Percentiles rank a stretch among this genome's conserved stretches.
phyloP scores from a whole-genome alignment of 495 filamentous ascomycete species.

The Daldinia grandis region DNA sequence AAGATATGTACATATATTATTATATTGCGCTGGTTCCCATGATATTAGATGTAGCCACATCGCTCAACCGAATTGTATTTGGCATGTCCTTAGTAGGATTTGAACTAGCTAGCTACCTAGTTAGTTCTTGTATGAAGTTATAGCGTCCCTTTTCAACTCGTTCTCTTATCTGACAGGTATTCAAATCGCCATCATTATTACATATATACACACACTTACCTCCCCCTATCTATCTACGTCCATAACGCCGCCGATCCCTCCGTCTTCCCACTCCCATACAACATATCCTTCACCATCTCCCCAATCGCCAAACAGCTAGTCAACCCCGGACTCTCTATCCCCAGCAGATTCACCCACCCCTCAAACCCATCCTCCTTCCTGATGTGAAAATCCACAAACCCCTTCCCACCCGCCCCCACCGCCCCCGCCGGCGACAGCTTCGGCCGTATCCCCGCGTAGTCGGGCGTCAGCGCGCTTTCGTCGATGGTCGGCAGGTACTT shows the following conservation, averaged over 20 bases:
- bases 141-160: neutral
- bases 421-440: slow-evolving; percentile 74
- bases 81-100: neutral
- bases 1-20: slow-evolving; percentile 4
- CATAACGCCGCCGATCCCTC: slow-evolving; percentile 14
- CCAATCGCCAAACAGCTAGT: slow-evolving; percentile 90
- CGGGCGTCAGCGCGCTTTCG: slow-evolving; percentile 70
- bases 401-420: slow-evolving; percentile 62
- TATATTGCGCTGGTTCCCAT: neutral
- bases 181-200: neutral
- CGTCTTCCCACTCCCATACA: slow-evolving; percentile 62
- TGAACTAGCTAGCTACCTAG: neutral
- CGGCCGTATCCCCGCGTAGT: slow-evolving; percentile 91
- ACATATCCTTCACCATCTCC: slow-evolving; percentile 76
- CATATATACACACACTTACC: neutral
- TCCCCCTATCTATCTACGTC: neutral
- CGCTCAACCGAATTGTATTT: neutral
- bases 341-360: slow-evolving; percentile 92
- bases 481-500: slow-evolving; percentile 81
- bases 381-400: slow-evolving; percentile 88
- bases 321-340: slow-evolving; percentile 94
- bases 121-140: neutral
- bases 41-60: neutral
- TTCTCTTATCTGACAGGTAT: neutral
- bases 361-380: slow-evolving; percentile 78